Conservation (phyloP, 306 rosid genomes). For the Trifolium repens region DNA sequence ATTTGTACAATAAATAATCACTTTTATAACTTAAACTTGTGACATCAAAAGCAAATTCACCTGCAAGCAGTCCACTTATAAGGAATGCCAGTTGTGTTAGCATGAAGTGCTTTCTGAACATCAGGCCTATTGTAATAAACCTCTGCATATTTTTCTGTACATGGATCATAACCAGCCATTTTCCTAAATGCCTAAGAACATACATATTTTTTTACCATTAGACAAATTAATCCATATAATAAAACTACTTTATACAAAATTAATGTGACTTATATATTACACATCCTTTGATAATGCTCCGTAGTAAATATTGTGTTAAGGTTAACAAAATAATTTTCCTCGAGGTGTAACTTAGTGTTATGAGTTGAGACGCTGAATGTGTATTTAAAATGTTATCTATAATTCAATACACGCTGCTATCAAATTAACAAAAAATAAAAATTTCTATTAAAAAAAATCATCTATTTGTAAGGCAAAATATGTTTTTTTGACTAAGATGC, state of each 20-base stretch:
- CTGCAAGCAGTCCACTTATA: conserved; percentile 98
- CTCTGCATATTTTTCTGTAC: conserved; percentile 95
- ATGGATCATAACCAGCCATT: conserved; percentile 87
- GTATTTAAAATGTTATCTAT: neutral
- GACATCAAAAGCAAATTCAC: conserved; percentile 45
- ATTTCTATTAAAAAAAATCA: no score
- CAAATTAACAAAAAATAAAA: no score
- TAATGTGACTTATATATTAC: neutral
- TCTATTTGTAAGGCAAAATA: neutral
- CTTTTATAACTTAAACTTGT: neutral
- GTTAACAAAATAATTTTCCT: neutral
- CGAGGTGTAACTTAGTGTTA: no score
- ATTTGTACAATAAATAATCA: neutral
- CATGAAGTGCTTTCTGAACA: conserved; percentile 94
- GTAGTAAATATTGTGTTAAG: neutral
- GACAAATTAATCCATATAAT: neutral
- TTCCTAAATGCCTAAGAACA: conserved; percentile 54
- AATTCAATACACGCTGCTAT: no score
- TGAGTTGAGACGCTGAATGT: no score
- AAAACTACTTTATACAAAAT: neutral
- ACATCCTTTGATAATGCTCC: neutral
- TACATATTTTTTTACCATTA: neutral
- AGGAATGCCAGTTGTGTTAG: conserved; percentile 75
- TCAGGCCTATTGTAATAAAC: conserved; percentile 83
- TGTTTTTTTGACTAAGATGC: neutral